Evolutionary conservation across 2,329 filamentous ascomycete species (phyloP).

Genomic region (Diaporthe sp.): DNA sequence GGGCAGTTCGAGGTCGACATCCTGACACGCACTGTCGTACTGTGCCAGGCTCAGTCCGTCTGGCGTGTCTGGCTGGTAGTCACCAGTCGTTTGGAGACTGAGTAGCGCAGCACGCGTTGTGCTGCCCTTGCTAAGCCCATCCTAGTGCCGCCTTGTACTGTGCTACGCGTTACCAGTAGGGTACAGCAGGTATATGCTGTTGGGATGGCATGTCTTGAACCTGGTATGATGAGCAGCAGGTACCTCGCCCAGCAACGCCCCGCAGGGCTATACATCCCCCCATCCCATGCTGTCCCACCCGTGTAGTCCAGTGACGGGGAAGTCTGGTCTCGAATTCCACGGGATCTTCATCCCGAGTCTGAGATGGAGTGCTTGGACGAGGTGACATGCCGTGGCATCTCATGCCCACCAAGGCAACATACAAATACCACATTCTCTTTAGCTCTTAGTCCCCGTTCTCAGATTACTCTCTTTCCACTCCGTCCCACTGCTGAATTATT

Average conservation of each 20-base stretch:
- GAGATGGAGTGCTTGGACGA: conserved; percentile 35
- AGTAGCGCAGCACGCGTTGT: not conserved
- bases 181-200: not conserved
- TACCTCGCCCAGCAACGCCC: not conserved
- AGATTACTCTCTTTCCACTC: conserved; percentile 6
- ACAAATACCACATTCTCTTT: conserved; percentile 43
- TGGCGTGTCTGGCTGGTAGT: not conserved
- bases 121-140: not conserved
- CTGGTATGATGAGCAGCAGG: conserved; percentile 18
- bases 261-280: conserved; percentile 8
- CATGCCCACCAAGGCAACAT: conserved; percentile 23
- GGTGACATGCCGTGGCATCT: conserved; percentile 33
- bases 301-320: conserved; percentile 16
- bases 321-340: conserved; percentile 37
- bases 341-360: conserved; percentile 38
- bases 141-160: not conserved
- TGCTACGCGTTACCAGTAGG: not conserved
- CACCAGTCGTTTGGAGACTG: not conserved
- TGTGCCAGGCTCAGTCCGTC: not conserved
- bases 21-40: conserved; percentile 13
- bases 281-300: conserved; percentile 26
- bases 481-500: conserved; percentile 35
- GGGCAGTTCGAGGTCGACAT: not conserved
- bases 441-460: conserved; percentile 22
- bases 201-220: conserved; percentile 23